Conservation (phyloP, 805 yeast species). For the Candida anglica region DNA sequence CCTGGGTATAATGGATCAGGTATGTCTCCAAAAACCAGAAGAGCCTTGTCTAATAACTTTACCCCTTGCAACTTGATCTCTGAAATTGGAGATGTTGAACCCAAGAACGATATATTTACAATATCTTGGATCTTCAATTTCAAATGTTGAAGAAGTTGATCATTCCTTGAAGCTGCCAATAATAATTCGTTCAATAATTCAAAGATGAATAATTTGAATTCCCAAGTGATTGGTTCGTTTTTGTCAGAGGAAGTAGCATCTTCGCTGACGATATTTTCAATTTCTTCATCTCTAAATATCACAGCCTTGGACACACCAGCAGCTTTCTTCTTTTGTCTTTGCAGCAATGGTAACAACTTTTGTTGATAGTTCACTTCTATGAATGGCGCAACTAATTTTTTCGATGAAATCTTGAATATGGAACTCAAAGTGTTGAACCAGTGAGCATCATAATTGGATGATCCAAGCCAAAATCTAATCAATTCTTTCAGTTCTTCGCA, state of each 20-base stretch:
- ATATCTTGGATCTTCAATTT: slow-evolving; percentile 55
- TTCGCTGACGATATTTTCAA: slow-evolving; percentile 35
- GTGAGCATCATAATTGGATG: slow-evolving; percentile 32
- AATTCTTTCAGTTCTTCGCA: slow-evolving; percentile 42
- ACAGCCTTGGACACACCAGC: slow-evolving; percentile 2
- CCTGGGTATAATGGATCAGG: slow-evolving; percentile 72
- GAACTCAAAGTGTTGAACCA: slow-evolving; percentile 61
- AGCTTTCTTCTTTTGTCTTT: slow-evolving; percentile 32
- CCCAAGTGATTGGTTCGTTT: slow-evolving; percentile 57
- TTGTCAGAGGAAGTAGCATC: slow-evolving; percentile 33
- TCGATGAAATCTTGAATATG: slow-evolving; percentile 43
- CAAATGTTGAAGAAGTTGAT: slow-evolving; percentile 35
- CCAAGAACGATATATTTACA: slow-evolving; percentile 73
- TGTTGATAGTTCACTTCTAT: slow-evolving; percentile 35
- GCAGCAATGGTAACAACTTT: slow-evolving; percentile 38
- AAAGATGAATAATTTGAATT: slow-evolving; percentile 47
- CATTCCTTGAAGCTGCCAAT: slow-evolving; percentile 32
- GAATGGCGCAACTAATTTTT: slow-evolving; percentile 37
- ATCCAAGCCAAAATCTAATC: slow-evolving; percentile 59
- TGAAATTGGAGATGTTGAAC: slow-evolving; percentile 69
- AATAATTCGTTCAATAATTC: slow-evolving; percentile 44
- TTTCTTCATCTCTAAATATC: slow-evolving; percentile 39
- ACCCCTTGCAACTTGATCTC: slow-evolving; percentile 64
- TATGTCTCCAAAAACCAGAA: slow-evolving; percentile 56
- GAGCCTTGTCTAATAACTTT: slow-evolving; percentile 56